Base-by-base conservation (phyloP, 768 basidiomycete species). In the Rhizopogon roseolus region DNA sequence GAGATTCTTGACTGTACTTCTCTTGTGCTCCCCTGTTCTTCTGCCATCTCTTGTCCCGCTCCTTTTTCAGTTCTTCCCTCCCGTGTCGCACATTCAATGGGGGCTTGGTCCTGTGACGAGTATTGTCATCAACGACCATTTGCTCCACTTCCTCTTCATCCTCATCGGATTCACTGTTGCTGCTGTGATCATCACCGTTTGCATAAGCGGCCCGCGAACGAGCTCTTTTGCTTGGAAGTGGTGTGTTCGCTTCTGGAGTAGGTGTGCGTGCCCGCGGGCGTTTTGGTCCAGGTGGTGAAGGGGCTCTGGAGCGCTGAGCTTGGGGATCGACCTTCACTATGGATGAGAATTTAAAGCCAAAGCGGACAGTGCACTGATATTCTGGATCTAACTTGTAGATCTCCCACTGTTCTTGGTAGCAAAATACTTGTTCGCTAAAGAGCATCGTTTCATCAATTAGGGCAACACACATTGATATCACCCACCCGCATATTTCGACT, bases 401-500 rank as follows among this genome's bases (percentile, higher is more conserved):
- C 56, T 92, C 90, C 90, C 90, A 92, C 65, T 90, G 88, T 36
- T 91, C 87, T 64, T 86, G 86, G 17, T 80, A 78, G 63, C 79
- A 79, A 54, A 78, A 65, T 50, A 79, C 67, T 1, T 66, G 64
- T 67, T 79, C 70, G 9, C 85, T 85, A 25, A 38, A 55, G 52
- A 53, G 52, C 40, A 61, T 48, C 22, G 54, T 55, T 60, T 7
- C 52, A 43, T 46, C 40, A 39, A 44, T 54, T 37, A 14, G 44
- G 36, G 25, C 7, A 8, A 48, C 9, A 48, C 37, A 10, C 0
- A 16, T 36, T 14, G 22, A 25, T 16, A 14, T 25, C 49, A 66
- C 83, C 71, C 61, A 90, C 90, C 88, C 87, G 61, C 83, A 87
- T 48, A 90, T 70, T 39, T 82, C 71, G 6, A 92, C 69, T 8